Evolutionary conservation across 1,139 yeast species (phyloP).

Genomic region (Casaregolazyma suthepensis): DNA sequence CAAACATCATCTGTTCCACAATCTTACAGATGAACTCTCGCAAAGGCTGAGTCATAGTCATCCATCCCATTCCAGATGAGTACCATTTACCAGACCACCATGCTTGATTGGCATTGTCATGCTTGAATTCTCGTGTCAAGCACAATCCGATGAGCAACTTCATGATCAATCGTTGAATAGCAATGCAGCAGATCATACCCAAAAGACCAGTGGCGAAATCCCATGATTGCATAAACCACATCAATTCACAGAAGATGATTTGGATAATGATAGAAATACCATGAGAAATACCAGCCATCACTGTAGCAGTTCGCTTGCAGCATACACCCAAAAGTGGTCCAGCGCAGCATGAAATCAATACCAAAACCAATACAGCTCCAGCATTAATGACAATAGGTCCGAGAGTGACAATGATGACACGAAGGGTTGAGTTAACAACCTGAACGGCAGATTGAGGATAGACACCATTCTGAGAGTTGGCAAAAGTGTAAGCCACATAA

Average conservation of each 20-base stretch:
- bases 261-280: constrained; percentile 88
- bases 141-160: constrained; percentile 72
- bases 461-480: constrained; percentile 97
- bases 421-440: constrained; percentile 71
- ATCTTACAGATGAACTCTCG: constrained; percentile 95
- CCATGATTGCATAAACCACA: constrained; percentile 98
- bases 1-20: constrained; percentile 91
- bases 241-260: constrained; percentile 78
- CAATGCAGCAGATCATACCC: constrained; percentile 79
- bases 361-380: constrained; percentile 59
- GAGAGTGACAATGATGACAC: constrained; percentile 81
- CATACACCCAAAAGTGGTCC: constrained; percentile 94
- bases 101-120: constrained; percentile 93
- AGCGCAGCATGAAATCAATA: constrained; percentile 87
- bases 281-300: constrained; percentile 94
- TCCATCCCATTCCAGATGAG: constrained; percentile 88
- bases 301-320: constrained; percentile 97
- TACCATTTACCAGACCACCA: constrained; percentile 99
- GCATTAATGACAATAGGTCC: constrained; percentile 89
- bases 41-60: constrained; percentile 93
- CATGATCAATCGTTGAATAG: constrained; percentile 83
- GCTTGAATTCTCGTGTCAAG: constrained; percentile 95
- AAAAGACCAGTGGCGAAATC: constrained; percentile 78
- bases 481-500: constrained; percentile 84
- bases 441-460: constrained; percentile 34